These are phyloP conservation scores for Mycena crocata DNA, from an alignment of 768 basidiomycete genomes.

Conservation along the genomic window DNA sequence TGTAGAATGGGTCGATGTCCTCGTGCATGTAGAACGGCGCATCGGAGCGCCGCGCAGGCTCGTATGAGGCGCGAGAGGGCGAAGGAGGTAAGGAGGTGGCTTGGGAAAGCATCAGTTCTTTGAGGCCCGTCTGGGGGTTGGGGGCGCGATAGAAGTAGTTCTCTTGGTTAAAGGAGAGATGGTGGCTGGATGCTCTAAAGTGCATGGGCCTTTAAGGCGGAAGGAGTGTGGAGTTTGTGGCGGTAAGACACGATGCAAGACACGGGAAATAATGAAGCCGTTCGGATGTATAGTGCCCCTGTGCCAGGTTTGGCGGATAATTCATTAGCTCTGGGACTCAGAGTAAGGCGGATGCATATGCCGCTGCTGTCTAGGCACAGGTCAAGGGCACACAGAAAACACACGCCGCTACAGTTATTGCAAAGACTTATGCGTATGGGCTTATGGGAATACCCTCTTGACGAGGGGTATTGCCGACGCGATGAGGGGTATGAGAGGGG, in stretches of 20 bases:
- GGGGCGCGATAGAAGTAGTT: background rate
- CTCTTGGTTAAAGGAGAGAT: background rate
- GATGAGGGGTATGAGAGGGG: too few species aligned
- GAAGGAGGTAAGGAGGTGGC: background rate
- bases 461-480: too few species aligned
- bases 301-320: background rate
- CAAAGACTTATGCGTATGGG: too few species aligned
- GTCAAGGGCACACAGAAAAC: too few species aligned
- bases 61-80: slow-evolving; percentile 4
- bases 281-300: slow-evolving; percentile 12
- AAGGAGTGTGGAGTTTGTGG: slow-evolving; percentile 1
- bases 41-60: slow-evolving; percentile 8
- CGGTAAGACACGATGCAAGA: slow-evolving; percentile 7
- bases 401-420: too few species aligned
- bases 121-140: background rate
- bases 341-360: background rate
- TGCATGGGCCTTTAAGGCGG: background rate
- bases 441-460: too few species aligned
- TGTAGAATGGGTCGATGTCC: slow-evolving; percentile 19
- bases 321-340: background rate
- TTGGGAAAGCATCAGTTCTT: background rate
- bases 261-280: background rate
- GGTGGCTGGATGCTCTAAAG: background rate
- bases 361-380: background rate
- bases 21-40: slow-evolving; percentile 17